Evolutionary conservation across 371 early-diverging fungal species (phyloP).

Genomic region (Zopfochytrium polystomum): DNA sequence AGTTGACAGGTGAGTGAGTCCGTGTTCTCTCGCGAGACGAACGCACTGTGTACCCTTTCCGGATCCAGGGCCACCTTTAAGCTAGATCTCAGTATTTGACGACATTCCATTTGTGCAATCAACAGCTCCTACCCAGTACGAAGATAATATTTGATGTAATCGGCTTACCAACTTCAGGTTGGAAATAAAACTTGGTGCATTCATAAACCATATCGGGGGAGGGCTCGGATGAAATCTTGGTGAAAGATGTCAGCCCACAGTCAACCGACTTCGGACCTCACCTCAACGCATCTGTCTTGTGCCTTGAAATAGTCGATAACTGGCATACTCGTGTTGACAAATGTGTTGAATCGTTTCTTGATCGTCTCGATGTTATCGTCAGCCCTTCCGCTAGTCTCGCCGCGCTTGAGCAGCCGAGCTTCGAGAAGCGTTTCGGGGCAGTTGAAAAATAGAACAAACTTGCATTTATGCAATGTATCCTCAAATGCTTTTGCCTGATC

Average conservation of each 20-base stretch:
- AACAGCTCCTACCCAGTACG: constrained; percentile 42
- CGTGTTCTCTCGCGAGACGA: constrained; percentile 11
- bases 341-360: constrained; percentile 55
- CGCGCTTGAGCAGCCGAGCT: constrained; percentile 53
- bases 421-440: constrained; percentile 47
- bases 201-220: constrained; percentile 31
- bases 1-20: constrained; percentile 21
- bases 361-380: constrained; percentile 64
- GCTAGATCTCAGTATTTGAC: background rate
- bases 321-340: constrained; percentile 51
- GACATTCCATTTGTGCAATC: constrained; percentile 10
- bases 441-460: constrained; percentile 51
- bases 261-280: constrained; percentile 14
- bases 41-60: constrained; percentile 47
- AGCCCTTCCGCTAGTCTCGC: constrained; percentile 57
- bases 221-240: constrained; percentile 32
- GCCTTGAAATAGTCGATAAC: constrained; percentile 52
- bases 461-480: constrained; percentile 35
- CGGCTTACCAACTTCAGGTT: constrained; percentile 4
- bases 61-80: constrained; percentile 10
- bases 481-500: constrained; percentile 45
- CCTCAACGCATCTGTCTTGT: constrained; percentile 21
- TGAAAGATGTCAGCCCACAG: background rate
- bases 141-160: constrained; percentile 40
- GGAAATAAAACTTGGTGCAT: constrained; percentile 17